Conservation (phyloP, 169 alveolate species). For the Eimeria brunetti region DNA sequence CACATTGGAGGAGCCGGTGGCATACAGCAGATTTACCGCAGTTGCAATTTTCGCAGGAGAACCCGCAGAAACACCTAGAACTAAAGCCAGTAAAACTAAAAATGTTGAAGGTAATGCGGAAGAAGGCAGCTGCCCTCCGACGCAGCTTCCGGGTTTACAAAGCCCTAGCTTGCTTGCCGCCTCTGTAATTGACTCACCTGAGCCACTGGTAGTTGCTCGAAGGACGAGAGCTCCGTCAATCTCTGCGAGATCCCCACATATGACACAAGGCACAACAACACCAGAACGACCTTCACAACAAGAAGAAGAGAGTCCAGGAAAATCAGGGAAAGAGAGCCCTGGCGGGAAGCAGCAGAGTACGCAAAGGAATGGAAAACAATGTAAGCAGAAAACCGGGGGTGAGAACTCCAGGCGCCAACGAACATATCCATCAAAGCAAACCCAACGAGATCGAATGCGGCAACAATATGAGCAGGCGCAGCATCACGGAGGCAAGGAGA, state of each 20-base stretch:
- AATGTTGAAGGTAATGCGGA: not conserved
- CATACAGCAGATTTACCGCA: not conserved
- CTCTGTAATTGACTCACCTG: not conserved
- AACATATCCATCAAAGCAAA: not conserved
- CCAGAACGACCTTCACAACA: not conserved
- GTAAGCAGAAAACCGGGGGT: not conserved
- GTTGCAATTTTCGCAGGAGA: slow-evolving; percentile 5
- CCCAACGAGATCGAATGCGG: not conserved
- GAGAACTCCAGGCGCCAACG: slow-evolving; percentile 4
- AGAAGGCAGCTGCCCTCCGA: not conserved
- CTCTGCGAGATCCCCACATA: not conserved
- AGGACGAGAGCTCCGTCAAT: not conserved
- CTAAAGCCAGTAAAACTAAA: not conserved
- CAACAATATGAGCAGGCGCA: not conserved
- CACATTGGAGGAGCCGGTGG: slow-evolving; percentile 4
- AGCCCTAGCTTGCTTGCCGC: not conserved
- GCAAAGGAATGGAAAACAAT: not conserved
- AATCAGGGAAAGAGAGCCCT: not conserved
- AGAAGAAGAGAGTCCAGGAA: not conserved
- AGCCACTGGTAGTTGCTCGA: slow-evolving; percentile 5
- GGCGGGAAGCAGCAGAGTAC: not conserved
- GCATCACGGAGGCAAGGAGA: not conserved
- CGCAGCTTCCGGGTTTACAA: not conserved
- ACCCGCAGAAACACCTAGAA: slow-evolving; percentile 20
- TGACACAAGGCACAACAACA: not conserved